A percentile compares a stretch with the other conserved stretches of the same genome.
Conservation (phyloP, 108 stramenopile species). For the Cyclotella sp. region DNA sequence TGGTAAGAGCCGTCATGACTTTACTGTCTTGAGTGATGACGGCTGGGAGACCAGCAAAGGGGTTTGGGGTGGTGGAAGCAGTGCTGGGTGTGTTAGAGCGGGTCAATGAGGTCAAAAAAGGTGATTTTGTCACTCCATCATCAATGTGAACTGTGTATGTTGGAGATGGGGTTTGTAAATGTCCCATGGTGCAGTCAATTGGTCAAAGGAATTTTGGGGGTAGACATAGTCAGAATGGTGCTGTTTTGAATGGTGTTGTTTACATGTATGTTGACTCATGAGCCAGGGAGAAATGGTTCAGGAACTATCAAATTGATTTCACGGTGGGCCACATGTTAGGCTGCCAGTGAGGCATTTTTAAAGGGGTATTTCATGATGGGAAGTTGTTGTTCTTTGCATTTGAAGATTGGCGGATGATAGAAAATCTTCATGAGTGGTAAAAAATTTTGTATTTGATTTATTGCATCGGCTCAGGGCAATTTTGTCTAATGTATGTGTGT, state of each 20-base stretch:
- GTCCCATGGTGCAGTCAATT: too few species aligned
- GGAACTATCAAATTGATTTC: background rate
- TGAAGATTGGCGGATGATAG: background rate
- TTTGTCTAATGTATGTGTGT: background rate
- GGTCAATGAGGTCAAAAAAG: too few species aligned
- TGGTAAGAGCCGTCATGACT: conserved; percentile 7
- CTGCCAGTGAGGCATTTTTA: too few species aligned
- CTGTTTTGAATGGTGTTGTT: background rate
- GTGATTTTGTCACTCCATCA: too few species aligned
- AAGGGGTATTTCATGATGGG: background rate
- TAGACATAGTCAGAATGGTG: conserved; percentile 8
- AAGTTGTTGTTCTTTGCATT: background rate
- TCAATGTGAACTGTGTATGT: too few species aligned
- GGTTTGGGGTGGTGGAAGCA: background rate
- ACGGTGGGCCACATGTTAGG: too few species aligned
- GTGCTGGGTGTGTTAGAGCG: too few species aligned
- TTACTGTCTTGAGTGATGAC: background rate
- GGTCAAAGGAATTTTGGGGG: too few species aligned
- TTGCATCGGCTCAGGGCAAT: background rate
- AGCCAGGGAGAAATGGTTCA: conserved; percentile 19
- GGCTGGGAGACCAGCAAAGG: background rate
- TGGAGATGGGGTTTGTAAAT: conserved; percentile 1
- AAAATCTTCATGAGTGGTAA: background rate
- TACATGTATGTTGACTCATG: background rate
- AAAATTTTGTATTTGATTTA: background rate